Base-by-base conservation (phyloP, 106 monocot species). In the Ottelia alismoides region DNA sequence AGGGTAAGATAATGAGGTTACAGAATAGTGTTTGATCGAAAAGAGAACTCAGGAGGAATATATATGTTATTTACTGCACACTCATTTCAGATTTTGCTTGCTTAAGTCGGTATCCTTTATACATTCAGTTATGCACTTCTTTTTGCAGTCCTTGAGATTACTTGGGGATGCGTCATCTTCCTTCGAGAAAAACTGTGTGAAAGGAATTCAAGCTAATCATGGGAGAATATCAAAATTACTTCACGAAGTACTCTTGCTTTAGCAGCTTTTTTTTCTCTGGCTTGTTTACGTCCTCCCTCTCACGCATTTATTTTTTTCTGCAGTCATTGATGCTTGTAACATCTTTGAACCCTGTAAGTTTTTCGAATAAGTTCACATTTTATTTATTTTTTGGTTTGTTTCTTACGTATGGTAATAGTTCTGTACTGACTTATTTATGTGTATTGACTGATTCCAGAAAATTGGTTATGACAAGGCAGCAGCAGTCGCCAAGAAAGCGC, bases 401-500 rank as follows among this genome's bases (percentile, higher is more conserved):
- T n/a, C n/a, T n/a, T n/a, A n/a, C n/a, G n/a, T n/a, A n/a, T n/a
- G n/a, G n/a, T n/a, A n/a, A n/a, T n/a, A n/a, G n/a, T n/a, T n/a
- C n/a, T n/a, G n/a, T n/a, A n/a, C n/a, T n/a, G n/a, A n/a, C n/a
- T n/a, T n/a, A n/a, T n/a, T n/a, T n/a, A n/a, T n/a, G n/a, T n/a
- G n/a, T n/a, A n/a, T n/a, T n/a, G n/a, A n/a, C n/a, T 60, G 1
- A 27, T 55, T 31, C 22, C 77, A 98, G 96, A 98, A 89, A 98
- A 89, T 89, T 68, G 96, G 96, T 27, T 98, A 89, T 72, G 96
- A 98, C 31, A 85, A 79, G 26, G 96, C 96, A 66, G 96, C 96
- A 26, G 96, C 96, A 43, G 96, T 98, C 58, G 96, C 96, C n/a
- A 92, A 92, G 82, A 92, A 86, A 74, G 92, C 92, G 35, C 92